Conservation (phyloP, 371 early-diverging fungal genomes). For the Syncephalastrum sp. region DNA sequence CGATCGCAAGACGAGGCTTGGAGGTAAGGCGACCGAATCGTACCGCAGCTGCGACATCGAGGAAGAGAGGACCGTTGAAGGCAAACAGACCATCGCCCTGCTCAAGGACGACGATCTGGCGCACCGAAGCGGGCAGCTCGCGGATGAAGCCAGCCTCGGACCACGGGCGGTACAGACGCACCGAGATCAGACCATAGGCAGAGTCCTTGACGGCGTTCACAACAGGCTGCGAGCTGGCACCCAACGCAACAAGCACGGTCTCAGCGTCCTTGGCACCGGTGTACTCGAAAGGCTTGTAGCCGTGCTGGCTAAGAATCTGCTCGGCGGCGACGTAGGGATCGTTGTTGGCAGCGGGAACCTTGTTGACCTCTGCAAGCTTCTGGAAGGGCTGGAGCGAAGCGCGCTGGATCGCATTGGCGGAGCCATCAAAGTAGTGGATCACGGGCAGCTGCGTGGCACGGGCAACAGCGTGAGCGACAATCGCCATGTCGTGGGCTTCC, state of each 20-base stretch:
- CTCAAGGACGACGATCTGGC: conserved; percentile 58
- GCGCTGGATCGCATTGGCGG: conserved; percentile 45
- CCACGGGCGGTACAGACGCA: conserved; percentile 85
- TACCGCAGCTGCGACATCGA: conserved; percentile 72
- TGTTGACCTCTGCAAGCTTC: conserved; percentile 30
- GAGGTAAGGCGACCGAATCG: conserved; percentile 51
- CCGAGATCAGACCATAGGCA: conserved; percentile 69
- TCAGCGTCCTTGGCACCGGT: conserved; percentile 69
- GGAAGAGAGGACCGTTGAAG: conserved; percentile 62
- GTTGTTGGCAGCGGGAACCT: conserved; percentile 9
- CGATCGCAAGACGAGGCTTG: conserved; percentile 44
- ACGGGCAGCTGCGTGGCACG: conserved; percentile 60
- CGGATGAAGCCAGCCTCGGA: conserved; percentile 66
- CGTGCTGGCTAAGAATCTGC: conserved; percentile 52
- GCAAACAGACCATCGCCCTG: conserved; percentile 55
- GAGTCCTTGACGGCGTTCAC: conserved; percentile 43
- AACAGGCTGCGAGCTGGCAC: conserved; percentile 46
- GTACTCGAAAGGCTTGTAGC: conserved; percentile 81
- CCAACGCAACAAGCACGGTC: conserved; percentile 74
- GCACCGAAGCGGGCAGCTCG: conserved; percentile 61
- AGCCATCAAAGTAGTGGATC: conserved; percentile 76
- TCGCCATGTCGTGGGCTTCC: conserved; percentile 78
- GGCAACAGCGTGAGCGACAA: conserved; percentile 69
- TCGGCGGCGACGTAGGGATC: conserved; percentile 47
- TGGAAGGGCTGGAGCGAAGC: conserved; percentile 48